Evolutionary conservation across 805 yeast genomes (phyloP).

Genomic region (Teunomyces stri): DNA sequence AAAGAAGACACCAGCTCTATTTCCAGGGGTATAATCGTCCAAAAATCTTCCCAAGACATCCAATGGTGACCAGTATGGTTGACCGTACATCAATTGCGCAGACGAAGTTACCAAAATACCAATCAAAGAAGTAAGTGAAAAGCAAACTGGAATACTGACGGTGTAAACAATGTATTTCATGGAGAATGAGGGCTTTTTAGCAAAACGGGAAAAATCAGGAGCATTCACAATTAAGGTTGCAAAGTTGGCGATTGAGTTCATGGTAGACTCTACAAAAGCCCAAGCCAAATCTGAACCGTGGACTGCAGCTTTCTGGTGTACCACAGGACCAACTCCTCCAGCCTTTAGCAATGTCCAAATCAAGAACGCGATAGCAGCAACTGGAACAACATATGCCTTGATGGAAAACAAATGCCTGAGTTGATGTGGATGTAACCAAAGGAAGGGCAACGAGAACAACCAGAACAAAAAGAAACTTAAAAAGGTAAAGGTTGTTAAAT

Average conservation of each 20-base stretch:
- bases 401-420: slow-evolving; percentile 81
- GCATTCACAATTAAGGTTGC: slow-evolving; percentile 87
- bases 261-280: slow-evolving; percentile 75
- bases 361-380: slow-evolving; percentile 79
- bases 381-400: slow-evolving; percentile 74
- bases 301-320: slow-evolving; percentile 50
- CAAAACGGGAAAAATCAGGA: slow-evolving; percentile 86
- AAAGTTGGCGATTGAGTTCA: slow-evolving; percentile 82
- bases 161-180: slow-evolving; percentile 45
- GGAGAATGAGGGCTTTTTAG: slow-evolving; percentile 44
- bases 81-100: slow-evolving; percentile 62
- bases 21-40: slow-evolving; percentile 47
- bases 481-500: slow-evolving; percentile 70
- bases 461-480: slow-evolving; percentile 80
- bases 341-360: slow-evolving; percentile 84
- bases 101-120: slow-evolving; percentile 86
- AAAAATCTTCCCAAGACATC: slow-evolving; percentile 69
- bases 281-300: slow-evolving; percentile 67
- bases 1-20: slow-evolving; percentile 78
- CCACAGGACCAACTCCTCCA: slow-evolving; percentile 72
- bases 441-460: slow-evolving; percentile 73
- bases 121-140: slow-evolving; percentile 76
- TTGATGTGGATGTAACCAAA: slow-evolving; percentile 78
- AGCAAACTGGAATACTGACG: slow-evolving; percentile 70
- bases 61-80: slow-evolving; percentile 79